phyloP scores from a whole-genome alignment of 306 rosid genomes.

The Trifolium fragiferum region DNA sequence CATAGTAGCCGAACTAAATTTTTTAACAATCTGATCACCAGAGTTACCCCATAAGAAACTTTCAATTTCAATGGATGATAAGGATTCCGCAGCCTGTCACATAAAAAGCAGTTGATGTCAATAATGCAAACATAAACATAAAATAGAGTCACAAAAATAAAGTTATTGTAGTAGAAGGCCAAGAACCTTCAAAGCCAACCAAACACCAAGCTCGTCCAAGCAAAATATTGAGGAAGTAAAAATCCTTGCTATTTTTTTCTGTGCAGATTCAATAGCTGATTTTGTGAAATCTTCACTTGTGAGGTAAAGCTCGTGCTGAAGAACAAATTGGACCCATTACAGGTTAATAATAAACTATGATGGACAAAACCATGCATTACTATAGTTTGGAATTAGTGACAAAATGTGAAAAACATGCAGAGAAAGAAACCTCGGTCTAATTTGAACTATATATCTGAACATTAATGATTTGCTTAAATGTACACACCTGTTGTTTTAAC shows the following conservation, averaged over 20 bases:
- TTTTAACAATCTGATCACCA: conserved; percentile 58
- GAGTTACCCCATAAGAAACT: conserved; percentile 52
- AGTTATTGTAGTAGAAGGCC: background rate
- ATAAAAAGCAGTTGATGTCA: conserved; percentile 27
- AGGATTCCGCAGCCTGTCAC: conserved; percentile 73
- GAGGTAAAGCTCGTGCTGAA: conserved; percentile 58
- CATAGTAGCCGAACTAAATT: conserved; percentile 53
- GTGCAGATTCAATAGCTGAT: conserved; percentile 49
- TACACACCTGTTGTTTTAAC: conserved; percentile 60
- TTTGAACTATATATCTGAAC: background rate
- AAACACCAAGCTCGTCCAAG: conserved; percentile 76
- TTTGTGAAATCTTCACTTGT: conserved; percentile 46
- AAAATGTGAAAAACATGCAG: no score
- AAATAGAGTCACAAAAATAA: conserved; percentile 23
- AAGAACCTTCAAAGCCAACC: conserved; percentile 77
- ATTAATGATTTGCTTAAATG: conserved; percentile 18
- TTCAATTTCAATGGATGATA: conserved; percentile 50
- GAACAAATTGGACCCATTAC: conserved; percentile 39
- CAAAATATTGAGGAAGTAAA: conserved; percentile 55
- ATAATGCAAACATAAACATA: conserved; percentile 35
- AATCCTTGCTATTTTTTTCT: conserved; percentile 54
- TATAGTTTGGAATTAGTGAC: no score
- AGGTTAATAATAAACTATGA: conserved; percentile 34
- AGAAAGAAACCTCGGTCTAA: background rate
- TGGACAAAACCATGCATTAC: no score